phyloP scores from a whole-genome alignment of 164 flowering plant species.

The Kalanchoe fedtschenkoi region DNA sequence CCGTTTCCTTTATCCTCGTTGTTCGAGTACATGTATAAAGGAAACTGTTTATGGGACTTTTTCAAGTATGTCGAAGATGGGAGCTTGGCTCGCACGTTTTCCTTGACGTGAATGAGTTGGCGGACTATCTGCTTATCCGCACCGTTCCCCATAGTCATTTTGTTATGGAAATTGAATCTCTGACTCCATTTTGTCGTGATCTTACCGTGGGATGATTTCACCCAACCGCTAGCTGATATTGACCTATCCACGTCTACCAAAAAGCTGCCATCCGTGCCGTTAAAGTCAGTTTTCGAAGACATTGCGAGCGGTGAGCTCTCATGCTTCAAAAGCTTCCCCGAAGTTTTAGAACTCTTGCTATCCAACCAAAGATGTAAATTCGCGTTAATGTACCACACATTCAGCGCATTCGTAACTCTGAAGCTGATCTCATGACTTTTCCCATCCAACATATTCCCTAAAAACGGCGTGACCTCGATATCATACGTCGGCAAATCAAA shows the following conservation, averaged over 20 bases:
- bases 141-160: slow-evolving; percentile 41
- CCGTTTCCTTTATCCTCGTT: slow-evolving; percentile 30
- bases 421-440: slow-evolving; percentile 47
- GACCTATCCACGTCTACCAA: slow-evolving; percentile 31
- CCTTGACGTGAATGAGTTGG: slow-evolving; percentile 41
- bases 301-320: slow-evolving; percentile 16
- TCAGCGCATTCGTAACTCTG: slow-evolving; percentile 64
- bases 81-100: slow-evolving; percentile 19
- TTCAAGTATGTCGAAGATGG: slow-evolving; percentile 16
- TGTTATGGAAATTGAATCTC: slow-evolving; percentile 34
- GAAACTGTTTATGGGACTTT: slow-evolving; percentile 25
- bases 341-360: slow-evolving; percentile 20
- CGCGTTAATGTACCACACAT: slow-evolving; percentile 79
- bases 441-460: slow-evolving; percentile 62
- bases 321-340: slow-evolving; percentile 34
- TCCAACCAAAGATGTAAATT: slow-evolving; percentile 95
- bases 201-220: slow-evolving; percentile 64
- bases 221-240: slow-evolving; percentile 53
- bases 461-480: slow-evolving; percentile 74
- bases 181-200: slow-evolving; percentile 38
- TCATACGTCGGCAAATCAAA: slow-evolving; percentile 83
- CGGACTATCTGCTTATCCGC: slow-evolving; percentile 56
- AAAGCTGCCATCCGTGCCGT: slow-evolving; percentile 57
- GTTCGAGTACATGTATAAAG: slow-evolving; percentile 26
- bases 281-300: slow-evolving; percentile 24